These are phyloP conservation scores for Cladosporium velox DNA, from an alignment of 2,329 filamentous ascomycete genomes.

Conservation along the genomic window DNA sequence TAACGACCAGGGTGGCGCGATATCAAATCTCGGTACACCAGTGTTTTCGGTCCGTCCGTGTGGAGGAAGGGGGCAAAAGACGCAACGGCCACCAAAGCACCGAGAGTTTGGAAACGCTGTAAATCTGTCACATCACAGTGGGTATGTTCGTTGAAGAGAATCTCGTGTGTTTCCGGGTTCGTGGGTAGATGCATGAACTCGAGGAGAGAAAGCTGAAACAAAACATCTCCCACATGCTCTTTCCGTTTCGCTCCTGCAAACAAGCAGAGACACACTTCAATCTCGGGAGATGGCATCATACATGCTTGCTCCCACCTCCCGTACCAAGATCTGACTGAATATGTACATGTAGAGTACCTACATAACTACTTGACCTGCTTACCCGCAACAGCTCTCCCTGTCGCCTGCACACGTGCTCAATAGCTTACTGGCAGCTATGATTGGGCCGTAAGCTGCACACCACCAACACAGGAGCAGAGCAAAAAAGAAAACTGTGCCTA, in stretches of 20 bases:
- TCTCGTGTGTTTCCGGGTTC: not conserved
- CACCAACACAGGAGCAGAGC: not conserved
- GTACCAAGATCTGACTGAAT: slow-evolving; percentile 4
- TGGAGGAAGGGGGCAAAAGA: not conserved
- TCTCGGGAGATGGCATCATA: slow-evolving; percentile 12
- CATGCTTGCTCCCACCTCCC: not conserved
- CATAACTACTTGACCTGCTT: not conserved
- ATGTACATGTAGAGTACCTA: not conserved
- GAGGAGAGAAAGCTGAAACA: not conserved
- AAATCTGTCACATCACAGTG: not conserved
- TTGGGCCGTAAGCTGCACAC: slow-evolving; percentile 1
- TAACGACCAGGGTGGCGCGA: slow-evolving; percentile 15
- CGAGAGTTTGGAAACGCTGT: not conserved
- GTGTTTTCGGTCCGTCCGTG: not conserved
- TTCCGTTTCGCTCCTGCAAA: not conserved
- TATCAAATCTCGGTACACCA: slow-evolving; percentile 18
- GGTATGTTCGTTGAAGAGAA: not conserved
- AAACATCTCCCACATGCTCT: not conserved
- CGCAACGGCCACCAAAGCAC: not conserved
- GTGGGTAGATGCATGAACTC: slow-evolving; percentile 1
- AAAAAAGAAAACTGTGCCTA: not conserved
- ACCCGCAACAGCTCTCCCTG: slow-evolving; percentile 12
- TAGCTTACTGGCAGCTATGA: slow-evolving; percentile 8
- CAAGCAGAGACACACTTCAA: not conserved
- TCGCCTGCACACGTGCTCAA: not conserved